A percentile compares a stretch with the other conserved stretches of the same genome.
phyloP scores from a whole-genome alignment of 2,329 filamentous ascomycete genomes.

The Verticillium nonalfalfae region DNA sequence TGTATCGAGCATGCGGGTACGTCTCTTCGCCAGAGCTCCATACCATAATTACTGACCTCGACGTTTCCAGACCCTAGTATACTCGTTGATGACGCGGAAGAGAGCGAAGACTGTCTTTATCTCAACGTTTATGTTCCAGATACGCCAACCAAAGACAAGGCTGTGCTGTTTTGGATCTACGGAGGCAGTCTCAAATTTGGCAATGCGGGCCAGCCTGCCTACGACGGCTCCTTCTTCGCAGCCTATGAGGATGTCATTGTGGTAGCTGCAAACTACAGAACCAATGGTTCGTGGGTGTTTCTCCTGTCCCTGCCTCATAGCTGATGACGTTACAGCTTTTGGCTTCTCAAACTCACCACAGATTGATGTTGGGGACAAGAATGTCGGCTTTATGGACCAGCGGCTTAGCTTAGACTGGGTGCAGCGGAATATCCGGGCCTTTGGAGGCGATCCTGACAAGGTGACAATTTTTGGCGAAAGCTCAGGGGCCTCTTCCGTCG shows the following conservation, averaged over 20 bases:
- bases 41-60: background rate
- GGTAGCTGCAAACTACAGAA: slow-evolving; percentile 6
- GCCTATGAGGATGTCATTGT: slow-evolving; percentile 3
- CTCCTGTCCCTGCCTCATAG: background rate
- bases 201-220: slow-evolving; percentile 2
- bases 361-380: slow-evolving; percentile 16
- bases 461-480: slow-evolving; percentile 57
- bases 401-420: slow-evolving; percentile 52
- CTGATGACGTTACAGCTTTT: background rate
- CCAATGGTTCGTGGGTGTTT: background rate
- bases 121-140: slow-evolving; percentile 24
- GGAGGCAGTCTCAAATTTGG: slow-evolving; percentile 7
- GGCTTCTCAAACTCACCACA: slow-evolving; percentile 4
- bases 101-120: slow-evolving; percentile 26
- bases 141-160: background rate
- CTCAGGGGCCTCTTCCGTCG: slow-evolving; percentile 43
- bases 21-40: background rate
- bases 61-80: background rate
- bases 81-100: slow-evolving; percentile 4
- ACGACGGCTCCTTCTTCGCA: slow-evolving; percentile 5
- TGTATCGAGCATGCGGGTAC: background rate
- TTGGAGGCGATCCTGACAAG: slow-evolving; percentile 55
- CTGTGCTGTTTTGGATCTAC: slow-evolving; percentile 10
- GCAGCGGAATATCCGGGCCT: slow-evolving; percentile 53
- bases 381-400: slow-evolving; percentile 52